Evolutionary conservation across 73 alveolate genomes (phyloP), one percentile per base, ranked within the genome.

Genomic region (Tetrahymena elliotti): DNA sequence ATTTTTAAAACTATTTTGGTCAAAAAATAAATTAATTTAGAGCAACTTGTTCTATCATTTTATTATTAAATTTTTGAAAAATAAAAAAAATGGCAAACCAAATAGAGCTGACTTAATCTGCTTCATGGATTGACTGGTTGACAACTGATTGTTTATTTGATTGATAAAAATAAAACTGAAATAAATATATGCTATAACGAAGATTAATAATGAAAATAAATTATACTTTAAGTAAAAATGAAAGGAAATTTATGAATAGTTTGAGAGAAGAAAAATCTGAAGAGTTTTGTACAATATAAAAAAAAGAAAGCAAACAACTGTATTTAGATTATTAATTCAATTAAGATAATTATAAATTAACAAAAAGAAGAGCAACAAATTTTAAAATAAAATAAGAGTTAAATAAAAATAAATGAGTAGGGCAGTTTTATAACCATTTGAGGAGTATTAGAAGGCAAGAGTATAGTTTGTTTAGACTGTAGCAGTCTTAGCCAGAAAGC

Each of bases 401-500:
- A 33, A 6, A 37, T 27, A 82, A 82, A 82, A 82, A 93, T 47
- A 92, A 84, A 98, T 98, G 99, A 96, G 99, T 84, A 95, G 99
- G 95, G 99, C 99, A 38, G 99, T 99, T 39, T 97, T 99, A 20
- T 98, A 97, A 83, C 99, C 99, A 54, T 99, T 99, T 96, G 99
- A 99, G 95, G 99, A 98, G 94, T 99, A 99, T 97, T 99, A 99
- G 96, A 99, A 99, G 96, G 98, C 99, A 13, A 98, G 99, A 38
- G 99, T 99, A 38, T 97, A 99, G 94, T 99, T 99, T 95, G 99
- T 99, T 35, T 99, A 99, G 97, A 98, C 99, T 53, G 99, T 99
- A 35, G 99, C 99, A 35, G 99, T 99, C 93, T 98, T 99, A 41
- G 99, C 99, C 27, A 99, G 99, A 22, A 97, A 99, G 95, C 99